Evolutionary conservation across 1,139 yeast species (phyloP).

Genomic region (Debaryomyces fabryi): DNA sequence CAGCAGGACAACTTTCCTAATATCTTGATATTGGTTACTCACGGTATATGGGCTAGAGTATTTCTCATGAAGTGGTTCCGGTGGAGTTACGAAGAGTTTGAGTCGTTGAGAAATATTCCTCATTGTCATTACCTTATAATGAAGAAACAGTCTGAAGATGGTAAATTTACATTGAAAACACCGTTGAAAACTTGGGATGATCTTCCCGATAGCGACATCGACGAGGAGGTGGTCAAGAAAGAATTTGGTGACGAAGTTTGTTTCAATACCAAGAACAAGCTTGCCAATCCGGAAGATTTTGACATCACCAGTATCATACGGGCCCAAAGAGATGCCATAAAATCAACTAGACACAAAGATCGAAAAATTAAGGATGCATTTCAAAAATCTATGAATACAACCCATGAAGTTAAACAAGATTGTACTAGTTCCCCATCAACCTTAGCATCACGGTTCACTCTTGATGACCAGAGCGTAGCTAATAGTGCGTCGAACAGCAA

Average conservation of each 20-base stretch:
- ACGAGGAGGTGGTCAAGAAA: conserved; percentile 40
- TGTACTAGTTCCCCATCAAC: conserved; percentile 15
- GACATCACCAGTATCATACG: conserved; percentile 44
- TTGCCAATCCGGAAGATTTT: conserved; percentile 41
- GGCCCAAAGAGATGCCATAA: conserved; percentile 50
- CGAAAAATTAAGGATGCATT: conserved; percentile 38
- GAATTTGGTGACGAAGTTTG: conserved; percentile 47
- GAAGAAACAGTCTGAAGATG: conserved; percentile 55
- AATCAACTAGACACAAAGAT: conserved; percentile 41
- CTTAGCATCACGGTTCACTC: conserved; percentile 22
- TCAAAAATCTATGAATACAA: conserved; percentile 18
- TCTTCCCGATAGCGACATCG: conserved; percentile 44
- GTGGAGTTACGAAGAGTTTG: conserved; percentile 90
- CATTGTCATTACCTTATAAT: conserved; percentile 82
- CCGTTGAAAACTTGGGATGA: conserved; percentile 65
- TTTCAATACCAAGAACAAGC: conserved; percentile 42
- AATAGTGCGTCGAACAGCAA: conserved; percentile 19
- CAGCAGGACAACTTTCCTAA: conserved; percentile 66
- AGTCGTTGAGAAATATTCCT: conserved; percentile 75
- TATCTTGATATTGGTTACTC: conserved; percentile 81
- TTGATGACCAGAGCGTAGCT: conserved; percentile 34
- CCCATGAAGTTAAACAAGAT: background rate
- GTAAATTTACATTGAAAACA: conserved; percentile 54
- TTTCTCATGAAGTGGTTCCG: conserved; percentile 92
- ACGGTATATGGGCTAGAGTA: conserved; percentile 92